Percentiles rank a stretch among this genome's conserved stretches.
These are phyloP conservation scores for Hysterium pulicare DNA, from an alignment of 2,329 filamentous ascomycete genomes.

Conservation along the genomic window DNA sequence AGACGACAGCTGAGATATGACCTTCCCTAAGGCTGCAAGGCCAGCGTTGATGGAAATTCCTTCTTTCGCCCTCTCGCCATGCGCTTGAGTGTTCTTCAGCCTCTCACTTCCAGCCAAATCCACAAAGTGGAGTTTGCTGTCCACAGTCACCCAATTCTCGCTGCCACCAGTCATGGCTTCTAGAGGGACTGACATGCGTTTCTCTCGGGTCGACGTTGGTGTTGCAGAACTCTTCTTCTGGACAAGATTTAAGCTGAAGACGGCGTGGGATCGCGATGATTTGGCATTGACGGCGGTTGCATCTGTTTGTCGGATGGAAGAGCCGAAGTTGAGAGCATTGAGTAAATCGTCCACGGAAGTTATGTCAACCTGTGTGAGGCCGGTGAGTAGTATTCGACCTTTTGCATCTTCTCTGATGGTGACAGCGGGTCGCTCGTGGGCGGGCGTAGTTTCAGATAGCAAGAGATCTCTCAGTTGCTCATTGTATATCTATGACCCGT, in stretches of 20 bases:
- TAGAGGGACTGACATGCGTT: constrained; percentile 80
- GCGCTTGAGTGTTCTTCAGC: constrained; percentile 93
- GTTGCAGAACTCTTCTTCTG: constrained; percentile 67
- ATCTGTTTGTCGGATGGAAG: constrained; percentile 91
- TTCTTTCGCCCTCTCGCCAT: constrained; percentile 89
- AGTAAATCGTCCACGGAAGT: constrained; percentile 90
- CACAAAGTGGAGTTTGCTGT: constrained; percentile 98
- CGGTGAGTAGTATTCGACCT: constrained; percentile 90
- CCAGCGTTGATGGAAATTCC: constrained; percentile 98
- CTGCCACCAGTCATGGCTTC: constrained; percentile 66
- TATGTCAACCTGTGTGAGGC: constrained; percentile 81
- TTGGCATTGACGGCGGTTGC: constrained; percentile 96
- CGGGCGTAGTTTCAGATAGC: constrained; percentile 68
- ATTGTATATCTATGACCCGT: constrained; percentile 76
- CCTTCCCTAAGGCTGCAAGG: constrained; percentile 90
- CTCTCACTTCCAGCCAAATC: constrained; percentile 96
- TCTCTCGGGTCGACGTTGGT: constrained; percentile 61
- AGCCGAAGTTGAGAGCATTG: constrained; percentile 85
- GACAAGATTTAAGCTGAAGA: constrained; percentile 91
- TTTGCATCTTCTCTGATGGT: constrained; percentile 91
- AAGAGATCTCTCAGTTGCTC: constrained; percentile 90
- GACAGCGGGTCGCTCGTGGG: constrained; percentile 71
- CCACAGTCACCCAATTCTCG: constrained; percentile 73
- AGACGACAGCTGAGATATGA: constrained; percentile 95
- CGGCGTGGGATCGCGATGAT: constrained; percentile 94